phyloP scores from a whole-genome alignment of 2,329 filamentous ascomycete species.

The Ilyonectria robusta region DNA sequence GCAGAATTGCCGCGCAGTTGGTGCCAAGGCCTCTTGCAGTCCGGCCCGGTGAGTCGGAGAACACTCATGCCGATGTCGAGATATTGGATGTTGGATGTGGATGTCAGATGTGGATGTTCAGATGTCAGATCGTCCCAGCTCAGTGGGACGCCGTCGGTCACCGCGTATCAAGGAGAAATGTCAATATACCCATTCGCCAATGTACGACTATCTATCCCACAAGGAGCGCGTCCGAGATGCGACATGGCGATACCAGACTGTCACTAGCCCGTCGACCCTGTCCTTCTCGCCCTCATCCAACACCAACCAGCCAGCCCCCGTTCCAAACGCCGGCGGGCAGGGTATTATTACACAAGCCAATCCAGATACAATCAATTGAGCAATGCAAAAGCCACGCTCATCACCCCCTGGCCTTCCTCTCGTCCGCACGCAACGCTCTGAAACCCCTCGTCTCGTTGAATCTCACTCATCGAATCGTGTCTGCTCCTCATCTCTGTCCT shows the following conservation, averaged over 20 bases:
- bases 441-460: neutral
- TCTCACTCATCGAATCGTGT: constrained; percentile 21
- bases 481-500: constrained; percentile 32
- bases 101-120: constrained; percentile 18
- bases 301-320: constrained; percentile 32
- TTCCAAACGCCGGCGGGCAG: constrained; percentile 41
- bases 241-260: constrained; percentile 9
- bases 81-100: constrained; percentile 3
- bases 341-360: constrained; percentile 47
- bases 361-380: constrained; percentile 33
- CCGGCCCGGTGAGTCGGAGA: constrained; percentile 37
- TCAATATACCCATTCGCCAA: constrained; percentile 31
- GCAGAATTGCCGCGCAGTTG: constrained; percentile 24
- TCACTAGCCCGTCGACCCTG: constrained; percentile 18
- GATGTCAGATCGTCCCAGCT: constrained; percentile 27
- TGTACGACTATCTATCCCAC: constrained; percentile 24
- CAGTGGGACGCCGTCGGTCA: constrained; percentile 12
- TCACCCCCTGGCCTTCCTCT: constrained; percentile 33
- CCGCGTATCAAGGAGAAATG: constrained; percentile 14
- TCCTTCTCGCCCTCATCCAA: constrained; percentile 26
- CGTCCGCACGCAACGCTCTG: constrained; percentile 23
- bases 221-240: constrained; percentile 21
- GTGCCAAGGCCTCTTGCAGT: constrained; percentile 6
- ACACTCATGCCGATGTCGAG: constrained; percentile 8
- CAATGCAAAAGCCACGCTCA: constrained; percentile 29